Evolutionary conservation across 345 rosid genomes (phyloP).

Genomic region (Aquilaria malaccensis): DNA sequence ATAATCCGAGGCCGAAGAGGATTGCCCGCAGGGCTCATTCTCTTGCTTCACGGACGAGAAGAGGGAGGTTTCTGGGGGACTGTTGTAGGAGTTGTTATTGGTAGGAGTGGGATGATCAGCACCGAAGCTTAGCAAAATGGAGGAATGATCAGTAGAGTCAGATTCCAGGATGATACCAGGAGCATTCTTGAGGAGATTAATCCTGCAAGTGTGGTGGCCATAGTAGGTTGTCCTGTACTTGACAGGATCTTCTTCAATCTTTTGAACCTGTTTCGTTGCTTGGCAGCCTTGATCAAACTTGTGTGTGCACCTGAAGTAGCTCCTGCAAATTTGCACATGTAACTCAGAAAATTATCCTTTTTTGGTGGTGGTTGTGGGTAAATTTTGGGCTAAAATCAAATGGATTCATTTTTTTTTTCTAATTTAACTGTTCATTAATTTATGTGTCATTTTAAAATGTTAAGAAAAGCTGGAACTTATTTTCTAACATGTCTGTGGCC

Average conservation of each 20-base stretch:
- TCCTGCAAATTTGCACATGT: constrained; percentile 16
- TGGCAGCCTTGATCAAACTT: constrained; percentile 37
- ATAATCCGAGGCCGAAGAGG: too few species aligned
- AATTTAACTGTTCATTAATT: too few species aligned
- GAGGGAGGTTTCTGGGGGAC: too few species aligned
- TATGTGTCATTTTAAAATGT: too few species aligned
- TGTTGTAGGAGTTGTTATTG: neutral
- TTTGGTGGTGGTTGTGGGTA: too few species aligned
- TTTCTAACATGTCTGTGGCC: too few species aligned
- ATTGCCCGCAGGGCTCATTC: too few species aligned
- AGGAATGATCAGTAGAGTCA: neutral
- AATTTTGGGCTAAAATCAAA: too few species aligned
- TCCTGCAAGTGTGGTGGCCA: constrained; percentile 37
- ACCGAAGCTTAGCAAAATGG: constrained; percentile 10
- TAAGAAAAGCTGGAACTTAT: too few species aligned
- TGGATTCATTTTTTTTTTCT: too few species aligned
- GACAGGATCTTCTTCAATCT: constrained; percentile 27
- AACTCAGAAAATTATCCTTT: too few species aligned
- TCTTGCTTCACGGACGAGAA: too few species aligned
- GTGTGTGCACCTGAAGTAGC: constrained; percentile 51
- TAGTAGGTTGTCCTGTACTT: constrained; percentile 35
- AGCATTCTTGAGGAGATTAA: constrained; percentile 7
- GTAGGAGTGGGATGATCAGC: constrained; percentile 9
- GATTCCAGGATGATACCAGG: constrained; percentile 2
- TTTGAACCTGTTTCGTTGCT: constrained; percentile 53